Conservation (phyloP, 176 grass and related monocot genomes). For the Avena sativa region DNA sequence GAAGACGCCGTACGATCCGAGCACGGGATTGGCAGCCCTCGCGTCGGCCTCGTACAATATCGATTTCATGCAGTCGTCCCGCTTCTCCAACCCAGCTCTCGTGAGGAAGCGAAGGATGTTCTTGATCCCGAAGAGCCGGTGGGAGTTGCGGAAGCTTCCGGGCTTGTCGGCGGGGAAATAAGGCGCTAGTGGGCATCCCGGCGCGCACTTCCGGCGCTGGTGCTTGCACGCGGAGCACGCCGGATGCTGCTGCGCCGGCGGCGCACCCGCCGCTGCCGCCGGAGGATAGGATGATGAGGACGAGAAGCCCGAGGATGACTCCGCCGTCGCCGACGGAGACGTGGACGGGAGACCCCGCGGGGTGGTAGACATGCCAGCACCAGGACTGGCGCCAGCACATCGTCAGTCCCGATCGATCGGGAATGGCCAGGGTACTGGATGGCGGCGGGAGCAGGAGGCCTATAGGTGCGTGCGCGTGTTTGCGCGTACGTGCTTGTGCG, state of each 20-base stretch:
- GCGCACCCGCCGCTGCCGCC: not conserved
- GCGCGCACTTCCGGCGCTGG: conserved; percentile 49
- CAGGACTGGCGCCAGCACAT: conserved; percentile 1
- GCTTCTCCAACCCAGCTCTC: not conserved
- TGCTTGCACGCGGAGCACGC: conserved; percentile 56
- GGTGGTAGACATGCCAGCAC: conserved; percentile 9
- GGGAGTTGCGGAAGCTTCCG: conserved; percentile 36
- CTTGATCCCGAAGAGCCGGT: conserved; percentile 48
- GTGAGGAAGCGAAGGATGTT: conserved; percentile 26
- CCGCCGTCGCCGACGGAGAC: not conserved
- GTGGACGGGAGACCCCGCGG: not conserved
- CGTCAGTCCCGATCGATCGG: not conserved
- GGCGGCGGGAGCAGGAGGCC: not conserved
- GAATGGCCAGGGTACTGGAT: not conserved
- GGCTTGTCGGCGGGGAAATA: conserved; percentile 46
- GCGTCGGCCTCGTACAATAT: conserved; percentile 40
- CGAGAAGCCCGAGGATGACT: not conserved
- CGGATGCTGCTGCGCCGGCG: not conserved
- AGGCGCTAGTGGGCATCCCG: conserved; percentile 42
- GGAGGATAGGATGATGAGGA: not conserved
- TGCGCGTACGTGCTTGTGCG: not conserved
- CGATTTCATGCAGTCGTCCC: conserved; percentile 32
- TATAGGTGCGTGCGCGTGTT: not conserved
- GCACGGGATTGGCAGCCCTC: conserved; percentile 23
- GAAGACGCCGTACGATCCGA: conserved; percentile 22